Evolutionary conservation across 75 land plant species (phyloP), one percentile per base, ranked within the genome.

Genomic region (Chamaecyparis obtusa): DNA sequence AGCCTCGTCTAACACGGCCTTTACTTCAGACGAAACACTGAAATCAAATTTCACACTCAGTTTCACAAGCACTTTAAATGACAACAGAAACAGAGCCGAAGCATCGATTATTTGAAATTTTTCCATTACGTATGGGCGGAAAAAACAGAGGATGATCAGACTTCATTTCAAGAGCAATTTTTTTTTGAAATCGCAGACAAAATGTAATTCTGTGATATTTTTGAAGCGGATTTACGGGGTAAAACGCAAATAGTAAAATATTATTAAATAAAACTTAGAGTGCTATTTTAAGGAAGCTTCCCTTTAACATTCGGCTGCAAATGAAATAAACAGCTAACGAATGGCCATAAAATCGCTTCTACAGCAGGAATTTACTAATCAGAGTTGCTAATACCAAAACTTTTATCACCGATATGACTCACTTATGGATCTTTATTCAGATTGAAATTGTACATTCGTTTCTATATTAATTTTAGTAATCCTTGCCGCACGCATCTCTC

Each of bases 11-110:
- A 89, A 36, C 89, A 84, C 88, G 16, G 91, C 87, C 89, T 85
- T 89, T n/a, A 95, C 86, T 48, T 95, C 96, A 43, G 91, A 15
- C 10, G 92, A 91, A 56, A 94, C 91, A 87, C 95, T 95, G 92
- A 71, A 80, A 8, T 43, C 86, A 80, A 56, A 46, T 41, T 8
- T 48, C 16, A 32, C 11, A 5, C 9, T 67, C 55, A 51, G 55
- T 15, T 51, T 51, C 16, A 51, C 55, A 51, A 51, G 55, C 11
- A 51, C 13, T 13, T 51, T 11, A 51, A 51, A 13, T 51, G 55
- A 51, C 16, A 49, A 51, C 55, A 51, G 0, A 51, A 51, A 51
- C 55, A 13, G 14, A 51, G 13, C 55, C 55, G 16, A 51, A 51
- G 55, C 14, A 51, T 51, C 55, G 55, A 51, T 51, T 51, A 51